Base-by-base conservation (phyloP, 2,329 filamentous ascomycete genomes). In the Cadophora sp. region DNA sequence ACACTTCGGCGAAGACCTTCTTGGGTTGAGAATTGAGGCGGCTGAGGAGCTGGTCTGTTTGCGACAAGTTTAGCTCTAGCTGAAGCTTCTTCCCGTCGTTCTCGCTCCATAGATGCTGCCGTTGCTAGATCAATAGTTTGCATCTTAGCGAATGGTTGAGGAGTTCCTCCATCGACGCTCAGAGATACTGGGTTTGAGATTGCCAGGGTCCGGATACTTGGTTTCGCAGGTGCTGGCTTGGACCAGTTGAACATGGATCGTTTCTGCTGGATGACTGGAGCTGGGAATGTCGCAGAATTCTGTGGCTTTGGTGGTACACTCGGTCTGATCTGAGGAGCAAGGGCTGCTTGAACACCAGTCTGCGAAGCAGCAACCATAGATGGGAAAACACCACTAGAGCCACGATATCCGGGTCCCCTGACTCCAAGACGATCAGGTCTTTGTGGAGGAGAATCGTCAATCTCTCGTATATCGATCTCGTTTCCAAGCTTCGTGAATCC, bases 111-210 rank as follows among this genome's bases (percentile, higher is more conserved):
- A 18, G 55, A 64, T 59, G 72, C 71, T 2, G 76, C 76, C 14
- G 73, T 75, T 27, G 71, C 69, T 47, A 78, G 71, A 65, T 77
- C 76, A 27, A 77, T 73, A 1, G 76, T 78, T 33, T 69, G 70
- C n/a, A 78, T 75, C 64, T 69, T 70, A 14, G 74, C 65, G 53
- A 76, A 76, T 13, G 71, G 70, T 33, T 72, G 68, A 14, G 68
- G 27, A 18, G 43, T 7, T 36, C 56, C 43, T 47, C 62, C 58
- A 36, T 68, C 59, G 4, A 45, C 51, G 45, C 65, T 63, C 6
- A 66, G 47, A 45, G 66, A 62, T 7, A 77, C 69, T 39, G 76
- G 76, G 8, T 73, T 67, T 2, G 76, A 78, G 24, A 78, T 78
- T 5, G 66, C 70, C 22, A 78, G 64, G 27, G 59, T 73, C 51